A percentile compares a stretch with the other conserved stretches of the same genome.
These are phyloP conservation scores for Saturnispora gosingensis DNA, from an alignment of 805 yeast species.

Conservation along the genomic window DNA sequence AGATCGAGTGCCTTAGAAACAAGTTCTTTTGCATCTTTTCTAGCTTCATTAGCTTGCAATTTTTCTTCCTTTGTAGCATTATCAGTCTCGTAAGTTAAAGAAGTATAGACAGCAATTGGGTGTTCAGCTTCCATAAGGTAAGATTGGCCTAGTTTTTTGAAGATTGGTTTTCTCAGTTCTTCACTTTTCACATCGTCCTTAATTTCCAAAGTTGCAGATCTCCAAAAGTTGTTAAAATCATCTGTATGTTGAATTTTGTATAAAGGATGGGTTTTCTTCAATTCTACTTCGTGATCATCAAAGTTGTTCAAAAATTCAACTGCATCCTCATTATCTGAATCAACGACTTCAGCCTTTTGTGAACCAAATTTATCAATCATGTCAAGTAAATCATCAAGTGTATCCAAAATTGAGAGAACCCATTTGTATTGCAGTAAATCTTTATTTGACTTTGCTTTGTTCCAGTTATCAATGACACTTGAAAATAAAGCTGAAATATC, in stretches of 20 bases:
- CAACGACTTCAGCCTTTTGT: constrained; percentile 49
- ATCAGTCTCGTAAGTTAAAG: constrained; percentile 38
- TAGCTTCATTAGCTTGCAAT: constrained; percentile 33
- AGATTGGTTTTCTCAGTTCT: constrained; percentile 22
- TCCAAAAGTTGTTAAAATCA: constrained; percentile 47
- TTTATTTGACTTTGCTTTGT: constrained; percentile 21
- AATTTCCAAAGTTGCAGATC: constrained; percentile 29
- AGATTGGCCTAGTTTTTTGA: constrained; percentile 51
- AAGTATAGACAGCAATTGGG: constrained; percentile 45
- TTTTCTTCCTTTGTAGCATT: constrained; percentile 7
- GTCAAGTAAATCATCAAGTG: constrained; percentile 60
- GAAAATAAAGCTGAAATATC: constrained; percentile 35
- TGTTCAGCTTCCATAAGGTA: constrained; percentile 56
- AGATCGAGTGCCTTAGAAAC: constrained; percentile 47
- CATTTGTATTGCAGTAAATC: constrained; percentile 21
- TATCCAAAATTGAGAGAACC: constrained; percentile 43
- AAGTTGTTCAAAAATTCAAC: constrained; percentile 16
- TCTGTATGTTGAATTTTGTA: constrained; percentile 30
- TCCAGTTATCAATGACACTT: constrained; percentile 38
- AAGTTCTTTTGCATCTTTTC: constrained; percentile 37
- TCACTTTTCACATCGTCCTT: constrained; percentile 16
- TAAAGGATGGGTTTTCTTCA: constrained; percentile 49
- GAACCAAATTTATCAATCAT: constrained; percentile 59
- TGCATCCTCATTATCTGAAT: constrained; percentile 43
- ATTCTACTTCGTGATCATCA: constrained; percentile 26